A percentile compares a stretch with the other conserved stretches of the same genome.
phyloP scores from a whole-genome alignment of 2,329 filamentous ascomycete species.

The Trichoderma breve region DNA sequence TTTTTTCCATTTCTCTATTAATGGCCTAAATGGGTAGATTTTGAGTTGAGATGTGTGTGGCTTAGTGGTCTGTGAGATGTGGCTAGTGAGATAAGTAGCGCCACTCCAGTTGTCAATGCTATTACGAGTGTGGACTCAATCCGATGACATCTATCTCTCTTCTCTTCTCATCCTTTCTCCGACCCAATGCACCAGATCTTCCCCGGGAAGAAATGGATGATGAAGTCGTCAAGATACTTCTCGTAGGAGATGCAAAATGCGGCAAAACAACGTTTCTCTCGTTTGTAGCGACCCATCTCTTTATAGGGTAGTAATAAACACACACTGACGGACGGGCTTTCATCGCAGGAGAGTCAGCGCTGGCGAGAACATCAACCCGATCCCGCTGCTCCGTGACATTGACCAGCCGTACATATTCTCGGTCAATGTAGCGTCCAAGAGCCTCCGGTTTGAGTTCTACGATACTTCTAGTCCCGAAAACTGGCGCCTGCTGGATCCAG shows the following conservation, averaged over 20 bases:
- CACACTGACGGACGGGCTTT: background rate
- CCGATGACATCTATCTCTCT: background rate
- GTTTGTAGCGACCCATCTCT: slow-evolving; percentile 40
- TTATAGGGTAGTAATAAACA: background rate
- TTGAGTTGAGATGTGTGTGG: background rate
- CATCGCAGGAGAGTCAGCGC: slow-evolving; percentile 50
- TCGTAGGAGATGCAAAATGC: slow-evolving; percentile 58
- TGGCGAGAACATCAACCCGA: slow-evolving; percentile 41
- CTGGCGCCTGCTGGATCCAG: slow-evolving; percentile 58
- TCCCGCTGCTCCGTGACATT: slow-evolving; percentile 54
- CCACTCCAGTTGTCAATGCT: background rate
- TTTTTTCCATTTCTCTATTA: background rate
- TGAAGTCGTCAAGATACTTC: slow-evolving; percentile 50
- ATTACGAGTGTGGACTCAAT: background rate
- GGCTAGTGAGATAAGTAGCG: slow-evolving; percentile 15
- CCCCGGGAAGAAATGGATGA: slow-evolving; percentile 44
- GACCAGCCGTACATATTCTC: slow-evolving; percentile 62
- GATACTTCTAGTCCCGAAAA: slow-evolving; percentile 58
- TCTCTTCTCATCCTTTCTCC: background rate
- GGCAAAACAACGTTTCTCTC: slow-evolving; percentile 63
- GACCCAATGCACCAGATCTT: background rate
- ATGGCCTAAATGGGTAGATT: background rate
- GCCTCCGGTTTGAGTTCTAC: slow-evolving; percentile 57
- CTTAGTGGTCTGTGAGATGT: background rate
- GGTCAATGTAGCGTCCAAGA: slow-evolving; percentile 40